Base-by-base conservation (phyloP, 2,329 filamentous ascomycete species). In the Penicillium brasilianum region DNA sequence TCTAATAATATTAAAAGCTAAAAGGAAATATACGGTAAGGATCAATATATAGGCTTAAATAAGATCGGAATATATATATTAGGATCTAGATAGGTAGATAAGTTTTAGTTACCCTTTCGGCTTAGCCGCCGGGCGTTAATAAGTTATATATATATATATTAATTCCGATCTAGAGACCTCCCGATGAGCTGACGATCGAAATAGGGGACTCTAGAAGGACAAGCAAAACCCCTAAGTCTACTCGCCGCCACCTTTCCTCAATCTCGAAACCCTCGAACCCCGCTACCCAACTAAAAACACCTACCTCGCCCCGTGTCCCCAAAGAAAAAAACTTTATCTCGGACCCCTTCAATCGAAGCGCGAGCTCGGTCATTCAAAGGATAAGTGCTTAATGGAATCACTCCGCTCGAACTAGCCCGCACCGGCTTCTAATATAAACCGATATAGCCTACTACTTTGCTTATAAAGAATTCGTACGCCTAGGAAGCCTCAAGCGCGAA, bases 401-500 rank as follows among this genome's bases (percentile, higher is more conserved):
- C 49, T 22, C 59, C 59, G 41, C 55, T 61, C 18, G 55, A 54
- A 44, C 50, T 61, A 43, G 55, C 55, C 55, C 10, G 58, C 32
- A 61, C 55, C 28, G 54, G 59, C 50, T 61, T 58, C 34, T 32
- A 55, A 36, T 55, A 55, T 50, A 39, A 41, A 28, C 39, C 50
- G 20, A 61, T 39, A 61, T 58, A 28, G 54, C 55, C 50, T 61
- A 51, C 46, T 62, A 51, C 36, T 62, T 62, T 56, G 46, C 55
- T n/a, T 62, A 37, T 37, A 18, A 53, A 46, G 49, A 22, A 13
- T 20, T 32, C 37, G 52, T 48, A 28, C 55, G 18, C 50, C 30
- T 61, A 48, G 22, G 37, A 16, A 62, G 18, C 46, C 20, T 62
- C 39, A 32, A 59, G 36, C 32, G 36, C 25, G n/a, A 20, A 46